A percentile compares a stretch with the other conserved stretches of the same genome.
These are phyloP conservation scores for Phaeosphaeriaceae sp. DNA, from an alignment of 2,329 filamentous ascomycete genomes.

Conservation along the genomic window DNA sequence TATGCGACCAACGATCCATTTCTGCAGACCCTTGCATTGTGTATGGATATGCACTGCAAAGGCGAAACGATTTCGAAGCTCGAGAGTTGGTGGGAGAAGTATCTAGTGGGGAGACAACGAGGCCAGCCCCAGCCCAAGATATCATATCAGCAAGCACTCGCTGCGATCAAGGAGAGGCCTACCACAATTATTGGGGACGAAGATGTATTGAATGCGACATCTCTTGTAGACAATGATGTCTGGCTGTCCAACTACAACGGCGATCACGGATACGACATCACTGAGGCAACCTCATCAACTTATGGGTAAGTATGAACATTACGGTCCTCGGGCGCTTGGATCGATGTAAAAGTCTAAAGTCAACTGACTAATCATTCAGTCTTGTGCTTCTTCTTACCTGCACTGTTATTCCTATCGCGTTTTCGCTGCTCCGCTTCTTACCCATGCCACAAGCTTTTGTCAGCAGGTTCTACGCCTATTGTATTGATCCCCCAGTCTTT, in stretches of 20 bases:
- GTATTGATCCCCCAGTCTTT: neutral
- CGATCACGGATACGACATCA: neutral
- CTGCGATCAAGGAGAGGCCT: neutral
- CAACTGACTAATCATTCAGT: neutral
- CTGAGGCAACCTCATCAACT: neutral
- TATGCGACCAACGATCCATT: neutral
- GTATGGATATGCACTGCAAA: neutral
- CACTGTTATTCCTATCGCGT: neutral
- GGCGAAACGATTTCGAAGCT: neutral
- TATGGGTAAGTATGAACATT: neutral
- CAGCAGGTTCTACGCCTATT: neutral
- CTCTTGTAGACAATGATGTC: neutral
- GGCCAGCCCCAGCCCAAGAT: neutral
- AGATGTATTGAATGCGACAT: neutral
- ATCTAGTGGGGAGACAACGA: neutral
- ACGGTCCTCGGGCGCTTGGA: too few species aligned
- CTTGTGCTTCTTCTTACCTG: neutral
- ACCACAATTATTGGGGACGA: neutral
- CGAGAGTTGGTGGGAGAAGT: neutral
- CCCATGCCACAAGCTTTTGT: neutral
- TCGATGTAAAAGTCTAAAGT: neutral
- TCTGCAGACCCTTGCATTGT: neutral
- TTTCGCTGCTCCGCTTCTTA: neutral
- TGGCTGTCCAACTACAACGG: neutral
- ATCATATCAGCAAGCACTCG: neutral